Percentiles rank a stretch among this genome's conserved stretches.
These are phyloP conservation scores for Phytophthora sp. DNA, from an alignment of 352 stramenopile genomes.

Conservation along the genomic window DNA sequence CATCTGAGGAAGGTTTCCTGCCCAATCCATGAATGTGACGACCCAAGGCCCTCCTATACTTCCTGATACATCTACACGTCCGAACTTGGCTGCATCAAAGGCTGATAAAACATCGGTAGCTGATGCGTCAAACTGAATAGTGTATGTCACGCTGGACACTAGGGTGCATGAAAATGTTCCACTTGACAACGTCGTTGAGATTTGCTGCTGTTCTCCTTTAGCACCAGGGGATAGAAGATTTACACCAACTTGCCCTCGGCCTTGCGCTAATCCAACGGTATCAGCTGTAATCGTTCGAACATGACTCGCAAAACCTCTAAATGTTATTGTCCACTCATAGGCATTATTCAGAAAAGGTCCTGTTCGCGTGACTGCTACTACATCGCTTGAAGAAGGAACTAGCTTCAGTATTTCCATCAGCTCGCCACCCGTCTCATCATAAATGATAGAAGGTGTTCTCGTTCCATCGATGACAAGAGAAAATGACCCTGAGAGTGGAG, in stretches of 20 bases:
- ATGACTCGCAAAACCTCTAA: conserved; percentile 40
- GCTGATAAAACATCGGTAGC: conserved; percentile 20
- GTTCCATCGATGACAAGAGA: conserved; percentile 47
- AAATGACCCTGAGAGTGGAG: conserved; percentile 49
- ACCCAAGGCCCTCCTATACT: conserved; percentile 38
- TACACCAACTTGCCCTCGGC: conserved; percentile 29
- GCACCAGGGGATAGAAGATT: conserved; percentile 23
- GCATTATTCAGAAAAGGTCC: conserved; percentile 53
- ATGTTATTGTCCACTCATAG: conserved; percentile 47
- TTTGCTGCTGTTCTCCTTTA: conserved; percentile 50
- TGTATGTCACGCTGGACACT: not conserved
- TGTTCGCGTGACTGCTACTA: conserved; percentile 25
- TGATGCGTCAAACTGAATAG: conserved; percentile 41
- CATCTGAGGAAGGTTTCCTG: conserved; percentile 39
- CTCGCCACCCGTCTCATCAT: conserved; percentile 40
- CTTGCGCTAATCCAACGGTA: conserved; percentile 23
- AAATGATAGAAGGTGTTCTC: conserved; percentile 22
- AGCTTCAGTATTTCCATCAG: conserved; percentile 29
- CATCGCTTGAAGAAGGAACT: conserved; percentile 6
- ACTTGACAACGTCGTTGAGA: conserved; percentile 42
- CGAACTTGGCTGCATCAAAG: conserved; percentile 36
- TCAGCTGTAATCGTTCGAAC: conserved; percentile 31
- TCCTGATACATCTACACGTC: conserved; percentile 26
- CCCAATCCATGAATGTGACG: conserved; percentile 51
- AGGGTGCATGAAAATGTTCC: conserved; percentile 44